Conservation (phyloP, 2,329 filamentous ascomycete species). For the Neofusicoccum ribis region DNA sequence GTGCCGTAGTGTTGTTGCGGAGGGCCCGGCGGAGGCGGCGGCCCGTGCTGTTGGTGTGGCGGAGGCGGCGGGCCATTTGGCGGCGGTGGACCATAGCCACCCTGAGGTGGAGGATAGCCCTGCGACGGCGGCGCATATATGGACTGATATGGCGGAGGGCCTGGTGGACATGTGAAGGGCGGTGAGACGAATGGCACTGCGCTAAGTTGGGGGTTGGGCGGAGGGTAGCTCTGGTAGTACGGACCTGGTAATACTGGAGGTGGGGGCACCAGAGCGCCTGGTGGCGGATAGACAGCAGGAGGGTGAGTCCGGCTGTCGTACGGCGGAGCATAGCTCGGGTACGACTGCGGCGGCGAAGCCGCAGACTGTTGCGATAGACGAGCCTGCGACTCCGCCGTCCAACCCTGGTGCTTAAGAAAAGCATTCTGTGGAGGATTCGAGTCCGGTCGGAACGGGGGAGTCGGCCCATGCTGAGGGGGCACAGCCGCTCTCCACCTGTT, state of each 20-base stretch:
- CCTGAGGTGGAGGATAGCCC: slow-evolving; percentile 2
- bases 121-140: slow-evolving; percentile 12
- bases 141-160: slow-evolving; percentile 19
- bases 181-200: slow-evolving; percentile 16
- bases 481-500: slow-evolving; percentile 19
- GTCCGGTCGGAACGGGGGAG: slow-evolving; percentile 15
- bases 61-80: neutral
- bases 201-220: slow-evolving; percentile 12
- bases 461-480: slow-evolving; percentile 17
- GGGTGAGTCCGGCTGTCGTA: slow-evolving; percentile 13
- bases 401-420: slow-evolving; percentile 16
- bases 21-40: slow-evolving; percentile 8
- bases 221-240: slow-evolving; percentile 12
- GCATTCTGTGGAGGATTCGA: slow-evolving; percentile 17
- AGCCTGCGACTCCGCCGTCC: slow-evolving; percentile 16
- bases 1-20: slow-evolving; percentile 8
- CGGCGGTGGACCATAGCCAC: slow-evolving; percentile 9
- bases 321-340: slow-evolving; percentile 11
- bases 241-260: slow-evolving; percentile 1
- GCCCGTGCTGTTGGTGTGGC: neutral
- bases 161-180: slow-evolving; percentile 14
- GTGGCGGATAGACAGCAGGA: slow-evolving; percentile 1
- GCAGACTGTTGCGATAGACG: slow-evolving; percentile 15
- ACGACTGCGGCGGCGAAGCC: slow-evolving; percentile 1
- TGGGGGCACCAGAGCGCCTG: neutral